These are phyloP conservation scores for Tritrichomonas foetus DNA, from an alignment of 208 protist species.

Conservation along the genomic window DNA sequence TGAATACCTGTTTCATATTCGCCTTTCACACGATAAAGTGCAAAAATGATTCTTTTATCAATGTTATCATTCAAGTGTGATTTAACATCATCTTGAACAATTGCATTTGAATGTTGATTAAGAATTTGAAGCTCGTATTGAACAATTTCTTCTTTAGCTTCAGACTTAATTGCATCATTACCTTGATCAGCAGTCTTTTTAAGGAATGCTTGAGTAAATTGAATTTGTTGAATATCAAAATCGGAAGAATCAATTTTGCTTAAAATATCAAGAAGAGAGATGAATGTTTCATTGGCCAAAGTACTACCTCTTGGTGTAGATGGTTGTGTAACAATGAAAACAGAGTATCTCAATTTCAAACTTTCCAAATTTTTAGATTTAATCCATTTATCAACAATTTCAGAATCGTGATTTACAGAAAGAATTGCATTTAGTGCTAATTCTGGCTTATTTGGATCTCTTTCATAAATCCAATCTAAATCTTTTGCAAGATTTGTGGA, in stretches of 20 bases:
- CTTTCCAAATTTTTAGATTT: not conserved
- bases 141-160: not conserved
- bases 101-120: not conserved
- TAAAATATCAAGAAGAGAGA: not conserved
- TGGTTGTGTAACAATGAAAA: not conserved
- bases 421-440: not conserved
- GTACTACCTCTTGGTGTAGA: not conserved
- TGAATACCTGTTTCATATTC: not conserved
- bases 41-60: not conserved
- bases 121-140: not conserved
- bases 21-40: not conserved
- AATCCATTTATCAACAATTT: not conserved
- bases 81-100: not conserved
- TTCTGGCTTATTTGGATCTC: not conserved
- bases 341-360: not conserved
- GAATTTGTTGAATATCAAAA: not conserved
- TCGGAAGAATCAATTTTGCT: not conserved
- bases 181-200: not conserved
- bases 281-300: not conserved
- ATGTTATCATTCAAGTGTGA: not conserved
- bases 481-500: not conserved
- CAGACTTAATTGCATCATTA: too few relatives aligned
- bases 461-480: not conserved
- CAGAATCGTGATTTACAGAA: not conserved
- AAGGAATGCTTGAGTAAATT: not conserved